Conservation (phyloP, 345 rosid species). For the Rhodamnia rubescens region DNA sequence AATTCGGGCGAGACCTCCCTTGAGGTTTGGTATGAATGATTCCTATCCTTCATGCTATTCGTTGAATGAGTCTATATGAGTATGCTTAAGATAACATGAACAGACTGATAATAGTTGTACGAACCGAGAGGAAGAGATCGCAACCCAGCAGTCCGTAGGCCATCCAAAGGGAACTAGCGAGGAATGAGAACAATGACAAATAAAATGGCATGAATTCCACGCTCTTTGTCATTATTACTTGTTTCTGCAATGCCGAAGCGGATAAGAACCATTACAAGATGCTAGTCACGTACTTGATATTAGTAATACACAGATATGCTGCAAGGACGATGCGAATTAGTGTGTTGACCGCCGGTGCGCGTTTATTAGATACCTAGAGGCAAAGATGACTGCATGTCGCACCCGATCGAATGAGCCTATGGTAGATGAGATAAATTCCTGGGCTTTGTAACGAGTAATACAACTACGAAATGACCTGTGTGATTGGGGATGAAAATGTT, state of each 20-base stretch:
- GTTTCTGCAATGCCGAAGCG: constrained; percentile 36
- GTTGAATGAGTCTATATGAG: not conserved
- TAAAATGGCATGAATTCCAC: constrained; percentile 93
- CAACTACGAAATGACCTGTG: not conserved
- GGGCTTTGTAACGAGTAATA: not conserved
- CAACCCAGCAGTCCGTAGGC: constrained; percentile 62
- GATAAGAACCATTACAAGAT: not conserved
- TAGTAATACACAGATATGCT: not conserved
- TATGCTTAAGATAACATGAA: not conserved
- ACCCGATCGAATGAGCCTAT: not conserved
- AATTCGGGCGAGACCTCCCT: not conserved
- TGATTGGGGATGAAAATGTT: not conserved
- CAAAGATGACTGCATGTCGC: not conserved
- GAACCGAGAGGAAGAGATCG: constrained; percentile 73
- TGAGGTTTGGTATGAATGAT: not conserved
- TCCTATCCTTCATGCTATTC: not conserved
- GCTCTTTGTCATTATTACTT: constrained; percentile 63
- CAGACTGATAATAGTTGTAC: not conserved
- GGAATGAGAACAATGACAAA: constrained; percentile 68
- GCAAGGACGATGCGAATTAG: not conserved
- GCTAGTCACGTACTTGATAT: not conserved
- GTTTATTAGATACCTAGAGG: not conserved
- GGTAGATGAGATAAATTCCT: not conserved
- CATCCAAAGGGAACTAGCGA: constrained; percentile 64
- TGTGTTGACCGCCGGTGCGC: not conserved